Conservation (phyloP, 2,329 filamentous ascomycete genomes). For the Pseudopyrenochaeta lycopersici region DNA sequence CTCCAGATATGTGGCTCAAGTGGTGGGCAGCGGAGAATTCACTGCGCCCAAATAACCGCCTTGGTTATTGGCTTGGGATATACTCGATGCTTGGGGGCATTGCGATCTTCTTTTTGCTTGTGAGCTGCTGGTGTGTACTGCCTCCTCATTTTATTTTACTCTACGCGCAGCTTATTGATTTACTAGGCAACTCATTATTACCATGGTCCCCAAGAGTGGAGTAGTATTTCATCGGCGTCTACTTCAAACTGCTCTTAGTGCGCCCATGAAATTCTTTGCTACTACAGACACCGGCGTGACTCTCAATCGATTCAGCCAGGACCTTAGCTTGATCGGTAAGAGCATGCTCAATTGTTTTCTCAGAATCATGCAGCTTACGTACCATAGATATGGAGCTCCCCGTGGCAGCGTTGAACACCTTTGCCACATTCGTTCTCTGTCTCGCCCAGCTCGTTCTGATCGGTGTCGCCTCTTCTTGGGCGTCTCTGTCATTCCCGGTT, state of each 20-base stretch:
- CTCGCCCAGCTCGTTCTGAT: constrained; percentile 50
- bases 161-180: not conserved
- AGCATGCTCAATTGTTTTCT: too few relatives aligned
- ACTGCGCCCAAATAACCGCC: constrained; percentile 45
- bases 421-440: constrained; percentile 45
- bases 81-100: constrained; percentile 40
- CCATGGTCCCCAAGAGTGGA: constrained; percentile 63
- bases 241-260: constrained; percentile 57
- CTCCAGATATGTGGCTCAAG: constrained; percentile 57
- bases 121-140: constrained; percentile 40
- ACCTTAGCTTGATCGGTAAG: constrained; percentile 52
- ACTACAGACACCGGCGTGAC: constrained; percentile 56
- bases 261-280: constrained; percentile 55
- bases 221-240: constrained; percentile 59
- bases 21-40: constrained; percentile 58
- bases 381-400: constrained; percentile 52
- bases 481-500: constrained; percentile 52
- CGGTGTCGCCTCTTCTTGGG: constrained; percentile 50
- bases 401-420: constrained; percentile 41
- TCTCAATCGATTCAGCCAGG: constrained; percentile 58
- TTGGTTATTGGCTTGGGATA: constrained; percentile 45
- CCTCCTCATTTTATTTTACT: not conserved
- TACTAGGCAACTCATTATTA: constrained; percentile 59
- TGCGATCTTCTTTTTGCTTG: constrained; percentile 36
- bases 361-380: too few relatives aligned